Evolutionary conservation across 805 yeast genomes (phyloP).

Genomic region (Teunomyces tritomae): DNA sequence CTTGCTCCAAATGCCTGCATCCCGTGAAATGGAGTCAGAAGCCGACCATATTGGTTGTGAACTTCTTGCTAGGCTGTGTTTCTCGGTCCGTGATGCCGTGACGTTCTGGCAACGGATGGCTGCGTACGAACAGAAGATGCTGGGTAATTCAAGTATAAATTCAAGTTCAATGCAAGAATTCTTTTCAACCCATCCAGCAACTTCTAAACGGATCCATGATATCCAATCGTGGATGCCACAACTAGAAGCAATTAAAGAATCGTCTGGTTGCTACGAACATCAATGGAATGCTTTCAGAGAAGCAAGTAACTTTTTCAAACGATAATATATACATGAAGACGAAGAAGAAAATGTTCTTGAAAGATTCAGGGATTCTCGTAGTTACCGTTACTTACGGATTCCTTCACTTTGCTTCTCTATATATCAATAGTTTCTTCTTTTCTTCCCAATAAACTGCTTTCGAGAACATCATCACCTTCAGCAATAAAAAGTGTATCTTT

Average conservation of each 20-base stretch:
- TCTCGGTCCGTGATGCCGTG: constrained; percentile 70
- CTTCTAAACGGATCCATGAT: constrained; percentile 65
- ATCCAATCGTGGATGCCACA: constrained; percentile 67
- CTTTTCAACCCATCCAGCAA: constrained; percentile 87
- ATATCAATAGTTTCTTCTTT: constrained; percentile 13
- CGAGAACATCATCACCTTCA: neutral
- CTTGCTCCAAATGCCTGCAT: constrained; percentile 72
- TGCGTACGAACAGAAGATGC: constrained; percentile 35
- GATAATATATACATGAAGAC: constrained; percentile 1
- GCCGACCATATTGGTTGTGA: constrained; percentile 94
- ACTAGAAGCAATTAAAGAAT: constrained; percentile 44
- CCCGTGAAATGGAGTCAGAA: constrained; percentile 92
- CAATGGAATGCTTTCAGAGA: constrained; percentile 18
- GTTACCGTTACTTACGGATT: no score
- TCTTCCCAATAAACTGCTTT: constrained; percentile 3
- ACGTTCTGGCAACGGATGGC: constrained; percentile 83
- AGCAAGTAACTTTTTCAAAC: constrained; percentile 1
- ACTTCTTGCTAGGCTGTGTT: constrained; percentile 90
- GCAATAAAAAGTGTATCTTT: no score
- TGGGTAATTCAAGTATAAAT: constrained; percentile 21
- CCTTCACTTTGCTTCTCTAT: neutral
- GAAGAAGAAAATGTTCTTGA: no score
- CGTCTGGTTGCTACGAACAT: constrained; percentile 37
- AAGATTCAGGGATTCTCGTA: no score
- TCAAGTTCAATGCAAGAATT: constrained; percentile 48